Evolutionary conservation across 1,139 yeast genomes (phyloP).

Genomic region (Yamadazyma spencermartinsiae): DNA sequence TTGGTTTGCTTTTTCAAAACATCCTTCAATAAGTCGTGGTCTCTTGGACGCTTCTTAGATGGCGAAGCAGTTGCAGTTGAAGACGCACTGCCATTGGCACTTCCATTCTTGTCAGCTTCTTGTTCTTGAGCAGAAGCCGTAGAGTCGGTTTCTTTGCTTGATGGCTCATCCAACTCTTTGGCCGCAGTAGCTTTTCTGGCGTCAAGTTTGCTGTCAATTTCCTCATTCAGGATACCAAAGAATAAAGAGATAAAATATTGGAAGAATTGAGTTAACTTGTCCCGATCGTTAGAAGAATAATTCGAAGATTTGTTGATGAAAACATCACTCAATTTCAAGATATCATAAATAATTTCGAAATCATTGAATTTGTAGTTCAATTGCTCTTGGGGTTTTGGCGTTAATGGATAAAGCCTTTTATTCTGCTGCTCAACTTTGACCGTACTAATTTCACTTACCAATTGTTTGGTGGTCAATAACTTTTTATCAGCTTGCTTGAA

Average conservation of each 20-base stretch:
- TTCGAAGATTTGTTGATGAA: conserved; percentile 69
- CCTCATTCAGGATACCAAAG: conserved; percentile 53
- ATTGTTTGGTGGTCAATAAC: conserved; percentile 81
- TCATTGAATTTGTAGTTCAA: conserved; percentile 69
- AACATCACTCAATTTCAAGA: conserved; percentile 65
- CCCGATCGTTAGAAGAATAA: conserved; percentile 81
- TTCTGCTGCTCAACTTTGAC: conserved; percentile 84
- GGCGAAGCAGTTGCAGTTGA: conserved; percentile 16
- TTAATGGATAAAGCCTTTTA: conserved; percentile 78
- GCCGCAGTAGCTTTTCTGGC: conserved; percentile 21
- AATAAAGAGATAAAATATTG: conserved; percentile 68
- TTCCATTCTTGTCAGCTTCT: conserved; percentile 8
- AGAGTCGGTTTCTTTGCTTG: conserved; percentile 12
- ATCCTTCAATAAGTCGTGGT: conserved; percentile 68
- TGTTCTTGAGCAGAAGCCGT: conserved; percentile 2
- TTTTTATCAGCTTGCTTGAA: conserved; percentile 97
- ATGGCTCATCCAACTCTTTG: not conserved
- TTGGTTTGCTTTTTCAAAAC: conserved; percentile 70
- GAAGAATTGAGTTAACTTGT: conserved; percentile 70
- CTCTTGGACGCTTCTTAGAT: conserved; percentile 55
- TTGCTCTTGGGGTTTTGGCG: conserved; percentile 85
- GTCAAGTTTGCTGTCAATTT: conserved; percentile 26
- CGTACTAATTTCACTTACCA: conserved; percentile 88
- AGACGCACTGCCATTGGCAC: conserved; percentile 2
- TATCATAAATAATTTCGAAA: conserved; percentile 68